Evolutionary conservation across 163 green algal genomes (phyloP).

Genomic region (Chlorella variabilis): DNA sequence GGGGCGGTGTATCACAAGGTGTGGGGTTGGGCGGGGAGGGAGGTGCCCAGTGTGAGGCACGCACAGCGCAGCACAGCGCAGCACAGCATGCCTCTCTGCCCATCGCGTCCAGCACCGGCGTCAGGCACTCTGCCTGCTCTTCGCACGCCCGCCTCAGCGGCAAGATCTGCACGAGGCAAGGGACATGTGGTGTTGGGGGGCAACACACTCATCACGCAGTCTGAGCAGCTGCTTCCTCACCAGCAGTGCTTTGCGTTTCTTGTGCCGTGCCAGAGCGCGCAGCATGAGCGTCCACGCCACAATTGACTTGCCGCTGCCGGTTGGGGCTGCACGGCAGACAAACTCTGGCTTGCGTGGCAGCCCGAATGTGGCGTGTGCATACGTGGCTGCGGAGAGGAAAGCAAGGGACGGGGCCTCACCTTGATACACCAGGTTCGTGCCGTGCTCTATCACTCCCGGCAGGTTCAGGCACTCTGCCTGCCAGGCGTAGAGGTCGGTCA

Average conservation of each 20-base stretch:
- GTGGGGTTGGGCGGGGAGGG: no score
- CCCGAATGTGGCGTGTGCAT: no score
- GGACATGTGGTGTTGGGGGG: no score
- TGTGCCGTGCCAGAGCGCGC: neutral
- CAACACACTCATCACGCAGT: no score
- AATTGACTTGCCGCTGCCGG: neutral
- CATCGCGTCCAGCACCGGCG: neutral
- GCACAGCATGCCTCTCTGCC: neutral
- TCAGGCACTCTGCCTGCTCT: neutral
- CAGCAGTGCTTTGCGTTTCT: neutral
- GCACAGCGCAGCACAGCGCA: neutral
- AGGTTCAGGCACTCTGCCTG: constrained; percentile 9
- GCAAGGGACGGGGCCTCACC: neutral
- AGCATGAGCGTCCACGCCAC: neutral
- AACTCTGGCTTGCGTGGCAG: no score
- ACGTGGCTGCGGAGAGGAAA: neutral
- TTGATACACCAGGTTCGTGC: neutral
- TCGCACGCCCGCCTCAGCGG: neutral
- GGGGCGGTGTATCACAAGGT: no score
- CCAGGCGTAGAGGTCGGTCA: neutral
- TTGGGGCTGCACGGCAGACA: constrained; percentile 8
- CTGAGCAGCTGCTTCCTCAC: constrained; percentile 1
- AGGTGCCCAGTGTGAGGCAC: neutral
- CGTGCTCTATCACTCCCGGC: neutral
- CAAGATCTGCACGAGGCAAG: neutral